Evolutionary conservation across 2,329 filamentous ascomycete species (phyloP).

Genomic region (Phialemoniopsis sp.): DNA sequence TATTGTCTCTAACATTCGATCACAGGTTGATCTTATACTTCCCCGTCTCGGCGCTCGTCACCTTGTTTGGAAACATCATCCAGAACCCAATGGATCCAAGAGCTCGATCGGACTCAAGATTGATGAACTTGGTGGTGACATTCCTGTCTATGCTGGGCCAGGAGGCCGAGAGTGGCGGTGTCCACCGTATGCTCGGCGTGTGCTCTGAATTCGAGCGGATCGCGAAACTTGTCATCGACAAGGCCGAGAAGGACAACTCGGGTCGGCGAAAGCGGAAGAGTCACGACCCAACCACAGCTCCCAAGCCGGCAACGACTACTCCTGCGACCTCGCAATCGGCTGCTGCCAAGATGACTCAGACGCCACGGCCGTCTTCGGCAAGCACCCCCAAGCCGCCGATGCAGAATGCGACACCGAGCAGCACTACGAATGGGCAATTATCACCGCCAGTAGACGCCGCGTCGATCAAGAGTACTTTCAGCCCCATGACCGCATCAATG

Average conservation of each 20-base stretch:
- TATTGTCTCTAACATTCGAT: background rate
- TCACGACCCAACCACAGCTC: conserved; percentile 25
- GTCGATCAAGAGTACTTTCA: conserved; percentile 21
- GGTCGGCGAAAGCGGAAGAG: conserved; percentile 82
- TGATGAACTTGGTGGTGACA: conserved; percentile 91
- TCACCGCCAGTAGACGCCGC: conserved; percentile 19
- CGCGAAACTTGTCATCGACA: conserved; percentile 84
- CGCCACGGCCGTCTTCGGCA: conserved; percentile 20
- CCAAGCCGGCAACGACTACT: conserved; percentile 14
- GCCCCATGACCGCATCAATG: conserved; percentile 31
- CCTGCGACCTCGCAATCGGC: background rate
- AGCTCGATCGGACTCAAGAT: conserved; percentile 79
- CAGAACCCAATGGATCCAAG: conserved; percentile 90
- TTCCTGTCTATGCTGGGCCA: conserved; percentile 87
- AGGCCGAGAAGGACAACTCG: conserved; percentile 79
- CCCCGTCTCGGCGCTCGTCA: conserved; percentile 90
- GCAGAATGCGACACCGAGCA: conserved; percentile 11
- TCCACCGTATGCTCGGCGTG: conserved; percentile 88
- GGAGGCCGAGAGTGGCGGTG: conserved; percentile 84
- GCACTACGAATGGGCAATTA: conserved; percentile 16
- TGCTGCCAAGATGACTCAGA: conserved; percentile 15
- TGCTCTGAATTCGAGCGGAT: conserved; percentile 98
- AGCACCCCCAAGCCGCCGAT: conserved; percentile 22
- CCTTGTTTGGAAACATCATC: conserved; percentile 91
- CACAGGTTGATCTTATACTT: conserved; percentile 87